Base-by-base conservation (phyloP, 2,329 filamentous ascomycete genomes). In the Aureobasidium leucospermi region DNA sequence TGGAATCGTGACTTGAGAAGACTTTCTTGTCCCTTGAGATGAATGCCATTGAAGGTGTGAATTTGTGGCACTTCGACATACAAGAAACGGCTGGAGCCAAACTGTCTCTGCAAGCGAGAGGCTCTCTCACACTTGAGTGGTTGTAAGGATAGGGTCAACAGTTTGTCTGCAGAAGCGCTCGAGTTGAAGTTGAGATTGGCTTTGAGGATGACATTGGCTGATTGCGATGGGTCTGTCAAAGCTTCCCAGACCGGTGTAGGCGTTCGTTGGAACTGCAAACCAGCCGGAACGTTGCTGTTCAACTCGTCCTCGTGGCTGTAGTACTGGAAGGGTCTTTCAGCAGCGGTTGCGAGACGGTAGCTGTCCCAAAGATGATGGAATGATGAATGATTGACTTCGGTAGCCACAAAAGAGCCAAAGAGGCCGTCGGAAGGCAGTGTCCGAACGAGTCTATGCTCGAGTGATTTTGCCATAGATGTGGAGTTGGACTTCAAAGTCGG, bases 51-150 rank as follows among this genome's bases (percentile, higher is more conserved):
- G 11, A 36, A 36, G 63, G 64, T 2, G 59, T 63, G 1, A 63
- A 56, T 13, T 73, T 65, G 2, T 65, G 75, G 74, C 1, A 73
- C 55, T 2, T 69, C 67, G 2, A 79, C 60, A 42, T 74, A 75
- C 1, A 79, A 63, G 19, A 79, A 75, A 0, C 76, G 70, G 60
- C 77, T 70, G 4, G 70, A 66, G 1, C 70, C 71, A 34, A 69
- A 69, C 15, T 53, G 60, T 2, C 70, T 66, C 45, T 71, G 66
- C 8, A 72, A 52, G 6, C 63, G 38, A 10, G 57, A 59, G 15
- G 45, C 34, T 7, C 47, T 62, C n/a, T 68, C 67, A 13, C 47
- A 52, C 9, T 62, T 48, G 2, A 67, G 62, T 6, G 62, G 57
- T 9, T 65, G 45, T 11, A 70, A 60, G 0, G 62, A 59, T 5